Evolutionary conservation across 139 green algal genomes (phyloP).

Genomic region (Chlorella sp.): DNA sequence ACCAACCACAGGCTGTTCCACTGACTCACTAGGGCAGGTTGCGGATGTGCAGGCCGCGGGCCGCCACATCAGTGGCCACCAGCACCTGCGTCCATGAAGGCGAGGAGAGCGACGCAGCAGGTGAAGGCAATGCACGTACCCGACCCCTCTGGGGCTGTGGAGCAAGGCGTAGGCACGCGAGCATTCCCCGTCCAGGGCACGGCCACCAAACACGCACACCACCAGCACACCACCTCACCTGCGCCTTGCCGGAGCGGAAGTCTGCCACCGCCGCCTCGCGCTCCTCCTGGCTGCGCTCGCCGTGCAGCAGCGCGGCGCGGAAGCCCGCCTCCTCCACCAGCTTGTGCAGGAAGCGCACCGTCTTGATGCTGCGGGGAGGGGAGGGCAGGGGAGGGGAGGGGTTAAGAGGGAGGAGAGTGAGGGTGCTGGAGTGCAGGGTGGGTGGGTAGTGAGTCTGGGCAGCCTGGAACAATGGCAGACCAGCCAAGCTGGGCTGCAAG

Average conservation of each 20-base stretch:
- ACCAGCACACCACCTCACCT: constrained; percentile 55
- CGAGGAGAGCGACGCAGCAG: no score
- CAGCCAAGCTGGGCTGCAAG: no score
- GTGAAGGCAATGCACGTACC: no score
- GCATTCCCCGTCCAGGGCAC: no score
- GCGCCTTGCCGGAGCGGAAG: constrained; percentile 77
- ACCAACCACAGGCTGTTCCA: no score
- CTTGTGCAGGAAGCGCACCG: constrained; percentile 58
- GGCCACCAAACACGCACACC: no score
- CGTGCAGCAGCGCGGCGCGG: constrained; percentile 78
- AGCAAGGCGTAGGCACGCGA: no score
- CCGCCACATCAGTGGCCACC: constrained; percentile 89
- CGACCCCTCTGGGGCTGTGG: no score
- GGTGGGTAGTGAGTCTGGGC: no score
- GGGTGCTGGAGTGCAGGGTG: no score
- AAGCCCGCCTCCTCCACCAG: constrained; percentile 42
- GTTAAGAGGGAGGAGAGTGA: background rate
- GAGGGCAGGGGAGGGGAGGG: background rate
- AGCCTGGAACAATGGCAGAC: no score
- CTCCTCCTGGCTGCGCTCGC: constrained; percentile 79
- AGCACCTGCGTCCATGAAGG: constrained; percentile 73
- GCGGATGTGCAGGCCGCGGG: constrained; percentile 83
- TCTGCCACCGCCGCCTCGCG: constrained; percentile 71
- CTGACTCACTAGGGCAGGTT: constrained; percentile 67
- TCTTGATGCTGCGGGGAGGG: constrained; percentile 70